phyloP scores from a whole-genome alignment of 306 rosid species.

The Rosa lucieae region DNA sequence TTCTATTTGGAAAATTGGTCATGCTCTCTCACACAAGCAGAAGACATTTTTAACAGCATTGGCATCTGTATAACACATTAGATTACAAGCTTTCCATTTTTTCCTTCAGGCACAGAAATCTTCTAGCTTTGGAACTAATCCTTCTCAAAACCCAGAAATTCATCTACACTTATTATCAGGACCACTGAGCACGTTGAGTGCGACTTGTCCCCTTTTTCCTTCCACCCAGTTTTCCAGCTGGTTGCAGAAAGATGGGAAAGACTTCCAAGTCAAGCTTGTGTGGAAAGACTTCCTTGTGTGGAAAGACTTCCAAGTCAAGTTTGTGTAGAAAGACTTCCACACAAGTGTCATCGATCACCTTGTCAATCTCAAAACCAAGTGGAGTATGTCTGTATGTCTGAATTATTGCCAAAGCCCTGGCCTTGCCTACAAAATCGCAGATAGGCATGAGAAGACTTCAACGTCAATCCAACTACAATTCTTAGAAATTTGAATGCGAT shows the following conservation, averaged over 20 bases:
- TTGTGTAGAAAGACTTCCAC: not conserved
- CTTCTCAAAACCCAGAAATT: too few relatives aligned
- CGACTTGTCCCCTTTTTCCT: not conserved
- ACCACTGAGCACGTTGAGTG: not conserved
- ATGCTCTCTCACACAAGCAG: too few relatives aligned
- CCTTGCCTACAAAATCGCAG: not conserved
- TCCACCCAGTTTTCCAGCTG: not conserved
- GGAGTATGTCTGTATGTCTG: too few relatives aligned
- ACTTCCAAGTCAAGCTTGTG: too few relatives aligned
- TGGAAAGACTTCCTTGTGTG: not conserved
- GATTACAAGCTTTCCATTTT: too few relatives aligned
- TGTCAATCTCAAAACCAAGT: too few relatives aligned
- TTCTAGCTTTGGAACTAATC: too few relatives aligned
- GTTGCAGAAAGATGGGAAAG: not conserved
- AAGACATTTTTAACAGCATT: too few relatives aligned
- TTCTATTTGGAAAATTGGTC: too few relatives aligned
- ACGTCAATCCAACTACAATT: not conserved
- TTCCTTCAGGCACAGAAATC: too few relatives aligned
- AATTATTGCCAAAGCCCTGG: not conserved
- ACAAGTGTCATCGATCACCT: too few relatives aligned
- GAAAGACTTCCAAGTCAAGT: not conserved
- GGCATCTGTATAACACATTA: too few relatives aligned
- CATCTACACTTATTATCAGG: not conserved
- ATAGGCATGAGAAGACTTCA: not conserved
- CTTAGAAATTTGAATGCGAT: not conserved